These are phyloP conservation scores for Melanopsichium pennsylvanicum DNA, from an alignment of 1,284 basidiomycete species.

Conservation along the genomic window DNA sequence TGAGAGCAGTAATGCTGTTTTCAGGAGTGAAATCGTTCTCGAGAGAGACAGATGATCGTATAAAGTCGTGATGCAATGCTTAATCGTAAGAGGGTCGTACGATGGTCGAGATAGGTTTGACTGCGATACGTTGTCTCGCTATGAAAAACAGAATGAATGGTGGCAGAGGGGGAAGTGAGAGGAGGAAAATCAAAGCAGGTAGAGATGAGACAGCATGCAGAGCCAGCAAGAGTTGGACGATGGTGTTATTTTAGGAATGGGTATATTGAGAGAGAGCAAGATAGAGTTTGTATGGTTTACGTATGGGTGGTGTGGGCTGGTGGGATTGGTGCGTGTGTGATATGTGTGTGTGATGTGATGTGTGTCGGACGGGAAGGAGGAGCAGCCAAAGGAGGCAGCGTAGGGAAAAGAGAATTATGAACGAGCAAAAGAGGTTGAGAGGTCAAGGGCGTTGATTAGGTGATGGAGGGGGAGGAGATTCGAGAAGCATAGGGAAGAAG, in stretches of 20 bases:
- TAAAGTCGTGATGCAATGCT: not conserved
- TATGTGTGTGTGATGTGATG: too few species aligned
- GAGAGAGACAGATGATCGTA: not conserved
- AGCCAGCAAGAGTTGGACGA: not conserved
- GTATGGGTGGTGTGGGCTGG: not conserved
- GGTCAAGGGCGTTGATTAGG: not conserved
- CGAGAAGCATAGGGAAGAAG: not conserved
- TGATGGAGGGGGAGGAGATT: too few species aligned
- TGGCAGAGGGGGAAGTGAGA: not conserved
- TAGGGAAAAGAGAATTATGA: too few species aligned
- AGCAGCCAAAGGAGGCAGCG: too few species aligned
- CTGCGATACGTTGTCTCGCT: not conserved
- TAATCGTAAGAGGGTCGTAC: not conserved
- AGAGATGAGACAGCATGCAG: not conserved
- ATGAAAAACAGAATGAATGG: not conserved
- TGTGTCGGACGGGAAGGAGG: too few species aligned
- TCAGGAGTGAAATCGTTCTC: not conserved
- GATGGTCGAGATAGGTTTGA: too few species aligned
- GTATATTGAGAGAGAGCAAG: too few species aligned
- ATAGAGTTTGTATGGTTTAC: too few species aligned
- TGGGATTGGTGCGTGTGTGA: too few species aligned
- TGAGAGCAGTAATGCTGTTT: not conserved
- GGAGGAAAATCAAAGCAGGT: not conserved
- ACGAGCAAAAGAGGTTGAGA: not conserved
- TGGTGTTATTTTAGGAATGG: too few species aligned